Evolutionary conservation across 2,329 filamentous ascomycete species (phyloP), one percentile per base, ranked within the genome.

Genomic region (Fusarium globosum): DNA sequence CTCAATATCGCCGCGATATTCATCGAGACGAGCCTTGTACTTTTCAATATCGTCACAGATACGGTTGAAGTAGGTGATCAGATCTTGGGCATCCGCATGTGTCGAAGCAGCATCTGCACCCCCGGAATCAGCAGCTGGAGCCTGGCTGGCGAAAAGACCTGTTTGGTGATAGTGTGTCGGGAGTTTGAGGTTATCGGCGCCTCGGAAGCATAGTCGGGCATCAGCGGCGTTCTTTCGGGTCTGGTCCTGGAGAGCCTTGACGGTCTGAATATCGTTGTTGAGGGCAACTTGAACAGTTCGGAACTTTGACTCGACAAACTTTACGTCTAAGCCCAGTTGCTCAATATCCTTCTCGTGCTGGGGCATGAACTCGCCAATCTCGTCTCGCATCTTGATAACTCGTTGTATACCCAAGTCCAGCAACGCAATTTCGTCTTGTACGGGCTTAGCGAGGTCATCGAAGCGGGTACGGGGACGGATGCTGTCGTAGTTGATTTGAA

Each of bases 381-480:
- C 90, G 75, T 93, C 90, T 79, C 94, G 92, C 81, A 92, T 92
- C 66, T 88, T 88, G 78, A 97, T 95, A 80, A 96, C 94, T 61
- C 88, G 88, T 77, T 94, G 90, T 76, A 99, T 96, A 73, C 92
- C 90, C 65, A 89, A 89, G 82, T 99, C 96, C 72, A 97, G 90
- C 15, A 87, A 84, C 71, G 94, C 90, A 70, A 99, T 93, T 74
- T 94, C 85, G 71, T 91, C 89, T 79, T 97, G 94, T 21, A 97
- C 86, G 36, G 94, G 90, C 74, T 96, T 93, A 68, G 93, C 90
- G 35, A 97, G 91, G 81, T 97, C 96, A 80, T 95, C 94, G 85
- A 96, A 98, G 70, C 96, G 94, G 7, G 95, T 97, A 1, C 95
- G 97, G 21, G 93, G 92, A 59, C 94, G 91, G 68, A 98, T 86